phyloP scores from a whole-genome alignment of 805 yeast species.

The Saturnispora mendoncae region DNA sequence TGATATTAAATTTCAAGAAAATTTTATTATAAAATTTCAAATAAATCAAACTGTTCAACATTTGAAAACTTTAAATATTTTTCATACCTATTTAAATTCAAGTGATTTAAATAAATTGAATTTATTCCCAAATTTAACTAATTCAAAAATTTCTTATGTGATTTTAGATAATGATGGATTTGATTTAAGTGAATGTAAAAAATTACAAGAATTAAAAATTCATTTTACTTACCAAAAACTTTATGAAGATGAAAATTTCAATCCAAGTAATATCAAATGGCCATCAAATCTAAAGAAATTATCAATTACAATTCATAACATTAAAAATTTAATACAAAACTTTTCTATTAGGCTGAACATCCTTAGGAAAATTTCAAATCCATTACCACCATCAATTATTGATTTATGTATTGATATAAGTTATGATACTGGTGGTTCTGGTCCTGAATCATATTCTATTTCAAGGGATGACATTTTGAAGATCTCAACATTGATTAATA shows the following conservation, averaged over 20 bases:
- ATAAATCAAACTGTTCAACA: conserved; percentile 15
- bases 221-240: conserved; percentile 24
- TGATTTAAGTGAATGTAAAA: conserved; percentile 22
- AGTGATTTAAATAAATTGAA: conserved; percentile 21
- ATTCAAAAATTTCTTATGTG: conserved; percentile 26
- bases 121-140: conserved; percentile 23
- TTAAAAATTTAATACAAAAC: conserved; percentile 23
- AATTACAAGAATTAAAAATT: conserved; percentile 24
- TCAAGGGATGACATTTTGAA: conserved; percentile 25
- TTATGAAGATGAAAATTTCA: conserved; percentile 10
- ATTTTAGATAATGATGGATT: conserved; percentile 24
- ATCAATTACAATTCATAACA: conserved; percentile 25
- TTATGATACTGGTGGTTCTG: conserved; percentile 27
- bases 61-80: conserved; percentile 22
- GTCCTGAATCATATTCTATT: conserved; percentile 23
- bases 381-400: conserved; percentile 22
- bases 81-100: conserved; percentile 25
- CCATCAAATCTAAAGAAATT: conserved; percentile 23
- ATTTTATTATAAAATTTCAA: conserved; percentile 20
- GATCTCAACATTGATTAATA: conserved; percentile 21
- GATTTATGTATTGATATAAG: conserved; percentile 26
- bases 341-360: conserved; percentile 24
- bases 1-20: conserved; percentile 20
- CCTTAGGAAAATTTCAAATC: conserved; percentile 21
- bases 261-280: conserved; percentile 19